Evolutionary conservation across 306 rosid species (phyloP).

Genomic region (Dalbergia cochinchinensis): DNA sequence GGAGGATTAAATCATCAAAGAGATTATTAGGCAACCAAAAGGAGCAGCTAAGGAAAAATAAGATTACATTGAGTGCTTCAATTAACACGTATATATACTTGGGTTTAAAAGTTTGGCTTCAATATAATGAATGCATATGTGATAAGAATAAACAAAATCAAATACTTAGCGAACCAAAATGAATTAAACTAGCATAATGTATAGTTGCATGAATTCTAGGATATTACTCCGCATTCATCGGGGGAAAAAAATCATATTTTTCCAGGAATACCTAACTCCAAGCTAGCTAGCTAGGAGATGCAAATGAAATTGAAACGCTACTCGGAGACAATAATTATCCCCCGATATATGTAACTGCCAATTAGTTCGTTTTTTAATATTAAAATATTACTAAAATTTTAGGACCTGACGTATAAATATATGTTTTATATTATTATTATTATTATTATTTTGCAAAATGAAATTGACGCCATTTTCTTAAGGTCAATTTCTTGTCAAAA

Average conservation of each 20-base stretch:
- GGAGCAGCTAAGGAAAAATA: slow-evolving; percentile 11
- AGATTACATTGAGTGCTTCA: background rate
- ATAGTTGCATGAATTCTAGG: slow-evolving; percentile 14
- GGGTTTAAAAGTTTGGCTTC: slow-evolving; percentile 4
- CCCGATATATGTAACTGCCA: background rate
- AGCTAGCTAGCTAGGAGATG: background rate
- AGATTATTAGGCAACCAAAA: background rate
- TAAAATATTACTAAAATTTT: background rate
- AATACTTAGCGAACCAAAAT: background rate
- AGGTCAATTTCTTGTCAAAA: background rate
- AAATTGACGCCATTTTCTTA: slow-evolving; percentile 7
- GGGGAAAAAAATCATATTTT: too few species aligned
- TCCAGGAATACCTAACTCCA: too few species aligned
- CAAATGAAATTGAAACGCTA: slow-evolving; percentile 8
- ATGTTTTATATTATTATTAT: background rate
- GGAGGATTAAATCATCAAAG: too few species aligned
- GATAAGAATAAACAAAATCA: background rate
- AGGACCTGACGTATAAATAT: background rate
- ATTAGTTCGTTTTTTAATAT: background rate
- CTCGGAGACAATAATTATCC: slow-evolving; percentile 5
- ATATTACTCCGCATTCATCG: background rate
- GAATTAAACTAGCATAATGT: background rate
- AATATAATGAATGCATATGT: background rate
- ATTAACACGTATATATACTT: too few species aligned
- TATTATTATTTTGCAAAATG: background rate